phyloP scores from a whole-genome alignment of 2,329 filamentous ascomycete genomes.

The Verticillium zaregamsianum region DNA sequence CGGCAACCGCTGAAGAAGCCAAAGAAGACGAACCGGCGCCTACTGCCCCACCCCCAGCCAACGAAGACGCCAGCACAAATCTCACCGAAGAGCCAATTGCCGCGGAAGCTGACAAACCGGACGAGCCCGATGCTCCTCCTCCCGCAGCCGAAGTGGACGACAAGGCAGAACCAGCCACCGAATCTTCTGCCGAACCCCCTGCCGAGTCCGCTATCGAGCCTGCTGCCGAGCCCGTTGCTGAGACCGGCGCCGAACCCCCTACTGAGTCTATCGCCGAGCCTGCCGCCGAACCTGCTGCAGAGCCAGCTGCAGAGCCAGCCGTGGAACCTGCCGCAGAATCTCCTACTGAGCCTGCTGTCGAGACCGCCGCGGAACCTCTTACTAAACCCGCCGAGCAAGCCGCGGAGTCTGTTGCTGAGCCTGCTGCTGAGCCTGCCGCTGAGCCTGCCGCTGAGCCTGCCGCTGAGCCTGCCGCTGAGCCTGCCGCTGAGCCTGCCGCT shows the following conservation, averaged over 20 bases:
- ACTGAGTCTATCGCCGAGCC: background rate
- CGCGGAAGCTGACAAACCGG: background rate
- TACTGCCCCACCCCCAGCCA: background rate
- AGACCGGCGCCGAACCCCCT: background rate
- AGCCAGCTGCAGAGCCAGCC: background rate
- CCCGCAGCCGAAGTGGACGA: background rate
- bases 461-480: background rate
- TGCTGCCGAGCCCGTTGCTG: background rate
- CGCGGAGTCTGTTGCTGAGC: background rate
- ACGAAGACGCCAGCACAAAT: background rate
- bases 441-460: background rate
- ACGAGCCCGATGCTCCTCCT: background rate
- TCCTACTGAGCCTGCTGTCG: background rate
- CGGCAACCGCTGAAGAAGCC: background rate
- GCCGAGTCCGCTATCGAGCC: background rate
- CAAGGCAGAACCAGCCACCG: background rate
- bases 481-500: background rate
- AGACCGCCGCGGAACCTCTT: conserved; percentile 5
- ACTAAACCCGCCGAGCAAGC: conserved; percentile 1
- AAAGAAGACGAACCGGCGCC: background rate
- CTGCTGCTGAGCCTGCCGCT: background rate
- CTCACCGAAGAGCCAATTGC: background rate
- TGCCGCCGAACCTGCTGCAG: conserved; percentile 1
- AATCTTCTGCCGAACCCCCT: background rate
- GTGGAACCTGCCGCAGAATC: conserved; percentile 21